Conservation (phyloP, 176 grass and related monocot species). For the Juncus inflexus region DNA sequence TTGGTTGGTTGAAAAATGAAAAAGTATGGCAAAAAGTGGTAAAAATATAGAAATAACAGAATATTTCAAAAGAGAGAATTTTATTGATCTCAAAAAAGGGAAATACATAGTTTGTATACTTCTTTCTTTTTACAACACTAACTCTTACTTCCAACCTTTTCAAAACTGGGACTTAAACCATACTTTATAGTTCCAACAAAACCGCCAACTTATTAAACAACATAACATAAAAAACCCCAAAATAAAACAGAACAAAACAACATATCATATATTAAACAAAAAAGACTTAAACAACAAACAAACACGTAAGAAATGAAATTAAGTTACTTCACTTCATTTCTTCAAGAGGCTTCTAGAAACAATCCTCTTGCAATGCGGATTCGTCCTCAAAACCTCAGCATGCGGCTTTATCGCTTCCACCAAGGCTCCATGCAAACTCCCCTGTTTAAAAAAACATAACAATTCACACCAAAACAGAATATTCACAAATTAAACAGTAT, state of each 20-base stretch:
- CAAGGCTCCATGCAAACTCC: slow-evolving; percentile 35
- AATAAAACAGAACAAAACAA: neutral
- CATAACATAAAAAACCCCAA: neutral
- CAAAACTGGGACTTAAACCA: too few species aligned
- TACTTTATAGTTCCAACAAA: too few species aligned
- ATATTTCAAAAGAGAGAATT: neutral
- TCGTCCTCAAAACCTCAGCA: slow-evolving; percentile 55
- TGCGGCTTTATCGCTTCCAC: slow-evolving; percentile 59
- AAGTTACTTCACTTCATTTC: slow-evolving; percentile 38
- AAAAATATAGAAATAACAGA: neutral
- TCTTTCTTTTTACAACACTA: slow-evolving; percentile 15
- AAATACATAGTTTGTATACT: slow-evolving; percentile 12
- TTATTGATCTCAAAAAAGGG: neutral
- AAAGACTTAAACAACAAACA: slow-evolving; percentile 11
- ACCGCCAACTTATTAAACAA: neutral
- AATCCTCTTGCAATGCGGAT: slow-evolving; percentile 82
- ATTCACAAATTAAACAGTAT: neutral
- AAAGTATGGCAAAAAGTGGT: neutral
- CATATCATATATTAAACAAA: slow-evolving; percentile 11
- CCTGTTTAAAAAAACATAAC: slow-evolving; percentile 35
- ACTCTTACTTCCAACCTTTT: neutral
- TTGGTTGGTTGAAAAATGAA: neutral
- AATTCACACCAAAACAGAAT: slow-evolving; percentile 2
- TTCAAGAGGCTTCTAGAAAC: slow-evolving; percentile 48
- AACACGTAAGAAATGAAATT: slow-evolving; percentile 12